These are phyloP conservation scores for Claviceps digitariae DNA, from an alignment of 2,329 filamentous ascomycete species.

Conservation along the genomic window DNA sequence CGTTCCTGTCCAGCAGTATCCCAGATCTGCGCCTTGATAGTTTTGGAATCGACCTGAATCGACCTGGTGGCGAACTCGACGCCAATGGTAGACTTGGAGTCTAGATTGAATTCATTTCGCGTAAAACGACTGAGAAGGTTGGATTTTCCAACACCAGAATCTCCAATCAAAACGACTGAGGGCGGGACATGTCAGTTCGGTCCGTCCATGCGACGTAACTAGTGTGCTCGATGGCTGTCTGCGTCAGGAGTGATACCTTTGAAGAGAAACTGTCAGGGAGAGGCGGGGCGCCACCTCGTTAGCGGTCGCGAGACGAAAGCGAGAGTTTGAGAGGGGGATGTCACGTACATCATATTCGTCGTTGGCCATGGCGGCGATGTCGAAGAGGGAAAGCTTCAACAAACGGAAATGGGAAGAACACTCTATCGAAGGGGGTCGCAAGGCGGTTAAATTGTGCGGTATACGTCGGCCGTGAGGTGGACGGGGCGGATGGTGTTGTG, in stretches of 20 bases:
- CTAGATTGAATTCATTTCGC: conserved; percentile 98
- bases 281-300: conserved; percentile 15
- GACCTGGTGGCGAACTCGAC: conserved; percentile 98
- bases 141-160: conserved; percentile 98
- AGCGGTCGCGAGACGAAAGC: conserved; percentile 14
- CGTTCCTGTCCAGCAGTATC: conserved; percentile 98
- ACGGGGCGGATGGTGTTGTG: conserved; percentile 1
- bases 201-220: conserved; percentile 5
- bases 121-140: conserved; percentile 99
- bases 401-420: background rate
- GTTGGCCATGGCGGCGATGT: conserved; percentile 71
- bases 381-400: background rate
- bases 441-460: background rate
- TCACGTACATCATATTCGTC: conserved; percentile 96
- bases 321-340: conserved; percentile 8
- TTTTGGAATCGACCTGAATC: conserved; percentile 98
- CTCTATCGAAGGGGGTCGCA: background rate
- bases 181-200: conserved; percentile 17
- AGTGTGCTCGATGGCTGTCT: conserved; percentile 7
- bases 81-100: conserved; percentile 98
- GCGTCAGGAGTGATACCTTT: conserved; percentile 54
- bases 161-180: conserved; percentile 93
- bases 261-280: conserved; percentile 72
- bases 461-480: conserved; percentile 1
- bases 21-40: conserved; percentile 99